Evolutionary conservation across 148 eudicot genomes (phyloP), one percentile per base, ranked within the genome.

Genomic region (Rhododendron ferrugineum): DNA sequence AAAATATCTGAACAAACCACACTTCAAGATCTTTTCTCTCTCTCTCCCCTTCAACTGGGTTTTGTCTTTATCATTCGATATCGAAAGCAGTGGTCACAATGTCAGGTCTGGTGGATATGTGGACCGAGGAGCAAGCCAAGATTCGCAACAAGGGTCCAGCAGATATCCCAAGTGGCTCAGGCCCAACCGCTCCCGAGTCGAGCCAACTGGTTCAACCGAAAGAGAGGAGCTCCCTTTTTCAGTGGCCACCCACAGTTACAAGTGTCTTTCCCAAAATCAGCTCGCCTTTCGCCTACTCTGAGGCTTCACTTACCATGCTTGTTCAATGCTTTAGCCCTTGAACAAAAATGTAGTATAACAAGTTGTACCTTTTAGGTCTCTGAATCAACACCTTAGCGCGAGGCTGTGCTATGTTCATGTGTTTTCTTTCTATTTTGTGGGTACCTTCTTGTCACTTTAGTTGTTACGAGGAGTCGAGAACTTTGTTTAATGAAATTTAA

Each of bases 271-370:
- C 81, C 8, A 46, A 52, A 72, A 85, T 86, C 62, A 47, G 47
- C 28, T 83, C 66, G 16, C 18, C 23, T 54, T 76, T 85, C 26
- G 47, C 72, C 0, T 89, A 49, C 36, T 91, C 93, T 0, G 93
- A 90, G 52, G 84, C 89, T 62, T 32, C 87, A 14, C 30, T 89
- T 42, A 73, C 91, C 32, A 85, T 91, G 91, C 85, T 90, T 26
- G 87, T 91, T 20, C 90, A 91, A 14, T 86, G 84, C 79, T 85
- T 89, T 82, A 87, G 90, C 82, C 91, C 93, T 83, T 91, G 77
- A 90, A 13, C 36, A 32, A 32, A 40, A 70, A n/a, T n/a, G 13
- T n/a, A n/a, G n/a, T n/a, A n/a, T n/a, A 70, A 13, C 75, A 30
- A 70, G 37, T 32, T 70, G 73, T 70, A 0, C 22, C 22, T 54